phyloP scores from a whole-genome alignment of 2,329 filamentous ascomycete species.

The Aspergillus sp. region DNA sequence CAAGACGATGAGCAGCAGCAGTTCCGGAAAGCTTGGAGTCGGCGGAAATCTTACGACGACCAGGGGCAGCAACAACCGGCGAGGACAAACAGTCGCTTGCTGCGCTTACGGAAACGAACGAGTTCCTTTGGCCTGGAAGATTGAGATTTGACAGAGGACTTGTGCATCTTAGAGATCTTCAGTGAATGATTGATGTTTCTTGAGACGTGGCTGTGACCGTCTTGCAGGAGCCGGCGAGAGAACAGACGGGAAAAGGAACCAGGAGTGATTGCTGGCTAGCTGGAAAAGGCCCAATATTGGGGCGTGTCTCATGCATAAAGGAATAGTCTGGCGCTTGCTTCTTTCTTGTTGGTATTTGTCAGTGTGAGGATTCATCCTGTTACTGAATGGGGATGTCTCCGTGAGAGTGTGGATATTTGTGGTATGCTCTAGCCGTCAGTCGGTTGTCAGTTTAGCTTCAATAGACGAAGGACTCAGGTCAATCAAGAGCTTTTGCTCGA shows the following conservation, averaged over 20 bases:
- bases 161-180: background rate
- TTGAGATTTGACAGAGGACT: background rate
- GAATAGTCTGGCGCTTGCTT: background rate
- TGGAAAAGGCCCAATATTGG: background rate
- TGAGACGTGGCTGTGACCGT: background rate
- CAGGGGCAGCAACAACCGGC: constrained; percentile 1
- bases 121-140: background rate
- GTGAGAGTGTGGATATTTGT: too few species aligned
- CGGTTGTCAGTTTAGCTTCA: background rate
- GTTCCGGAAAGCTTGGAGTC: constrained; percentile 33
- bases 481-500: background rate
- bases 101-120: constrained; percentile 6
- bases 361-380: background rate
- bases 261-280: background rate
- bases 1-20: constrained; percentile 31
- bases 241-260: background rate
- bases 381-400: too few species aligned
- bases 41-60: constrained; percentile 21
- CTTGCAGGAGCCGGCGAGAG: background rate
- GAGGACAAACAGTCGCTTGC: constrained; percentile 9
- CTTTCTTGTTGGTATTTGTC: background rate
- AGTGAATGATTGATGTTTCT: background rate
- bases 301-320: background rate
- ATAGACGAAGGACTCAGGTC: background rate
- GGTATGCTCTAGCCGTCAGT: constrained; percentile 4